phyloP scores from a whole-genome alignment of 805 yeast species.

The Starmerella bombi region DNA sequence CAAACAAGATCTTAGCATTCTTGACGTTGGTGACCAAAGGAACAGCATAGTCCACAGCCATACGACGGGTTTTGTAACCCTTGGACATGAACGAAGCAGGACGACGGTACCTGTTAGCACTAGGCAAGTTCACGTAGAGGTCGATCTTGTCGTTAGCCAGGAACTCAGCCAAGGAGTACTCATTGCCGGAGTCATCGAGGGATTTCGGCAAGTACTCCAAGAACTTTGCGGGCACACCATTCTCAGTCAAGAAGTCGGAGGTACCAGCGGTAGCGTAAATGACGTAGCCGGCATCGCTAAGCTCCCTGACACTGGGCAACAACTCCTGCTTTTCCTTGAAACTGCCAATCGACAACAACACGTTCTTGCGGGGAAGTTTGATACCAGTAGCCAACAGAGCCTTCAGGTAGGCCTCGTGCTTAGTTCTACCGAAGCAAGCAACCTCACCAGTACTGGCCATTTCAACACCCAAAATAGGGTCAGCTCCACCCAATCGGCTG shows the following conservation, averaged over 20 bases:
- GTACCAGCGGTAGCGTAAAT: slow-evolving; percentile 98
- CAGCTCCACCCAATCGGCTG: slow-evolving; percentile 94
- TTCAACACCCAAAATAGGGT: slow-evolving; percentile 94
- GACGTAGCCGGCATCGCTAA: slow-evolving; percentile 73
- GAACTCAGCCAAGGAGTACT: slow-evolving; percentile 91
- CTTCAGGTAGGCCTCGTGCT: slow-evolving; percentile 94
- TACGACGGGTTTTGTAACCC: slow-evolving; percentile 97
- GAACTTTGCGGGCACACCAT: slow-evolving; percentile 85
- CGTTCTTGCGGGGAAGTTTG: slow-evolving; percentile 87
- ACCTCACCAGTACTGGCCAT: slow-evolving; percentile 99
- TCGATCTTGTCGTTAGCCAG: slow-evolving; percentile 94
- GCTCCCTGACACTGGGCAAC: slow-evolving; percentile 70
- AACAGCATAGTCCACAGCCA: slow-evolving; percentile 98
- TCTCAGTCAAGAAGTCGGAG: slow-evolving; percentile 94
- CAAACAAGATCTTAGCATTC: slow-evolving; percentile 88
- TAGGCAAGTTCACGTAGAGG: slow-evolving; percentile 90
- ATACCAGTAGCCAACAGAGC: slow-evolving; percentile 91
- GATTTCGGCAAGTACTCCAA: slow-evolving; percentile 72
- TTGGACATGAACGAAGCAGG: slow-evolving; percentile 96
- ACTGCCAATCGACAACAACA: slow-evolving; percentile 87
- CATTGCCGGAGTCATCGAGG: slow-evolving; percentile 61
- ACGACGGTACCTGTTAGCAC: slow-evolving; percentile 93
- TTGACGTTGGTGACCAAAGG: slow-evolving; percentile 96
- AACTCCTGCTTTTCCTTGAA: slow-evolving; percentile 91
- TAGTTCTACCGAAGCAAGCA: slow-evolving; percentile 91